Evolutionary conservation across 2,329 filamentous ascomycete genomes (phyloP).

Genomic region (Colletotrichum eleusines): DNA sequence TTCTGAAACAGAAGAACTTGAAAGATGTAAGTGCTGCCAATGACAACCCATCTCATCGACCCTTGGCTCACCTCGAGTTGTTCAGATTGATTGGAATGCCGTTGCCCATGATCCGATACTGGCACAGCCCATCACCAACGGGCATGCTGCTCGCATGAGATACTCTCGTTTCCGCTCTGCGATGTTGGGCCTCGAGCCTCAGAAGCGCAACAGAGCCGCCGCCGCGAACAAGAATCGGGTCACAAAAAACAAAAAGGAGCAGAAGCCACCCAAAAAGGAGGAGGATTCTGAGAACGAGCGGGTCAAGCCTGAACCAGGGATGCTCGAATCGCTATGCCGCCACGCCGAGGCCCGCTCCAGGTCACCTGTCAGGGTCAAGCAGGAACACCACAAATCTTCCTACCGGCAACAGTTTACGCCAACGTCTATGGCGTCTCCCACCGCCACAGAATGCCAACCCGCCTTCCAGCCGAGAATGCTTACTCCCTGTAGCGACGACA

Average conservation of each 20-base stretch:
- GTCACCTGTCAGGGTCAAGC: slow-evolving; percentile 52
- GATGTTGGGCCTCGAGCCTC: slow-evolving; percentile 62
- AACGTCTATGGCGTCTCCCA: slow-evolving; percentile 53
- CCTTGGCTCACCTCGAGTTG: slow-evolving; percentile 39
- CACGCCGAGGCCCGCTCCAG: slow-evolving; percentile 22
- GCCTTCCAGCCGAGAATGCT: slow-evolving; percentile 58
- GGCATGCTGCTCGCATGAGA: slow-evolving; percentile 71
- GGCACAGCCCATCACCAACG: slow-evolving; percentile 67
- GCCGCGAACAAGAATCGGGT: slow-evolving; percentile 58
- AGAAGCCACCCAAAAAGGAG: slow-evolving; percentile 55
- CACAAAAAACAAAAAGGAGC: slow-evolving; percentile 59
- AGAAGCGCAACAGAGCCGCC: slow-evolving; percentile 58
- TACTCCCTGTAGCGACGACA: slow-evolving; percentile 68
- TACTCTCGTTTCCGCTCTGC: slow-evolving; percentile 65
- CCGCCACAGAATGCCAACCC: slow-evolving; percentile 46
- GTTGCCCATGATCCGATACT: slow-evolving; percentile 68
- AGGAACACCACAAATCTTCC: slow-evolving; percentile 51
- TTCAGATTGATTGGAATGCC: slow-evolving; percentile 70
- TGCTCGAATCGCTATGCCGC: slow-evolving; percentile 42
- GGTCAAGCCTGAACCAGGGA: slow-evolving; percentile 56
- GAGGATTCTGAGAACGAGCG: slow-evolving; percentile 45
- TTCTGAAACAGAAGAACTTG: slow-evolving; percentile 69
- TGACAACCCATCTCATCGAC: slow-evolving; percentile 38
- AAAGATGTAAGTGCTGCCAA: slow-evolving; percentile 65
- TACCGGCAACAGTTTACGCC: slow-evolving; percentile 53